These are phyloP conservation scores for Leishmania guyanensis DNA, from an alignment of 208 protist species.

Conservation along the genomic window DNA sequence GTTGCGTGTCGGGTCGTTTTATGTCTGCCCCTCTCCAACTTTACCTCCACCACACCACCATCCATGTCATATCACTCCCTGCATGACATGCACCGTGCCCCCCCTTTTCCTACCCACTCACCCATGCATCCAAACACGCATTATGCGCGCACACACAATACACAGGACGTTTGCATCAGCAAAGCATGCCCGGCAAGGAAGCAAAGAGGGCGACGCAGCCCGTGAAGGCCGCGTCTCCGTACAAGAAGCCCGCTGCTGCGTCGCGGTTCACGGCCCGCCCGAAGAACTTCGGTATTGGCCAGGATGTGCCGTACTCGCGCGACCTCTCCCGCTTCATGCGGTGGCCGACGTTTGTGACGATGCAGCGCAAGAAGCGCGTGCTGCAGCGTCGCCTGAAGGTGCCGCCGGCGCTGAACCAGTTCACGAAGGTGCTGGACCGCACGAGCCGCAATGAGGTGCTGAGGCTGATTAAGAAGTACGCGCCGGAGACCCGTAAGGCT, in stretches of 20 bases:
- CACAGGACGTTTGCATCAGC: no score
- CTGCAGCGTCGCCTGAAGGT: constrained; percentile 98
- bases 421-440: constrained; percentile 94
- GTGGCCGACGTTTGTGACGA: constrained; percentile 98
- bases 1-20: no score
- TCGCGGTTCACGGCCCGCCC: constrained; percentile 81
- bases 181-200: constrained; percentile 85
- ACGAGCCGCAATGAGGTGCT: constrained; percentile 96
- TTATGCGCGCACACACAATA: no score
- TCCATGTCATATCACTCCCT: no score
- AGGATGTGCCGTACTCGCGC: constrained; percentile 92
- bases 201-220: constrained; percentile 75
- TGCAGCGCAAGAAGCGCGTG: constrained; percentile 98
- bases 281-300: constrained; percentile 94
- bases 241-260: constrained; percentile 69
- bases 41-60: no score
- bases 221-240: constrained; percentile 75
- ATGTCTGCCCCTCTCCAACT: no score
- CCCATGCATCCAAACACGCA: not conserved
- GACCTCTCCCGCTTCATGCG: constrained; percentile 98
- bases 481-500: constrained; percentile 95
- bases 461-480: constrained; percentile 98
- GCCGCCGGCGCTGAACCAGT: constrained; percentile 87
- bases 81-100: not conserved
- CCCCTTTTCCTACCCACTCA: no score